Evolutionary conservation across 192 early-diverging fungal species (phyloP).

Genomic region (Linnemannia hyalina): DNA sequence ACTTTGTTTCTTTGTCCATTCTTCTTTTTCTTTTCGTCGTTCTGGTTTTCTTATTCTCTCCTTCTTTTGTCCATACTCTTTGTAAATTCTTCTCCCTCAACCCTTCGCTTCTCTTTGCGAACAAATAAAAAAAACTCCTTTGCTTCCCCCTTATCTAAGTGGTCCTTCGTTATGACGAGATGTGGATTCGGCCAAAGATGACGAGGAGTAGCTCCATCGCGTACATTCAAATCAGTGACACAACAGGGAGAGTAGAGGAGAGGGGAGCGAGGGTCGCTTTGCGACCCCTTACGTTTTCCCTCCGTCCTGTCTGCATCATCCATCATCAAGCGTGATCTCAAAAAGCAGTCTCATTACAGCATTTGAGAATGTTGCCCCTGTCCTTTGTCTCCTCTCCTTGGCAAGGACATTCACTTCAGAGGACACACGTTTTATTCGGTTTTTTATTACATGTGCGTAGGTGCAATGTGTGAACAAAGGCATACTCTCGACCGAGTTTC

Average conservation of each 20-base stretch:
- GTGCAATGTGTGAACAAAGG: too few relatives aligned
- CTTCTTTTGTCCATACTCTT: not conserved
- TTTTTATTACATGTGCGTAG: too few relatives aligned
- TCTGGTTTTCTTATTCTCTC: not conserved
- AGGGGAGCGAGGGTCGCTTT: not conserved
- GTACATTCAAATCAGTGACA: too few relatives aligned
- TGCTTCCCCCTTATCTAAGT: not conserved
- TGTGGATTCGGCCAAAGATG: not conserved
- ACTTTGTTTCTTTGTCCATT: not conserved
- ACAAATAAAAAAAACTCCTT: not conserved
- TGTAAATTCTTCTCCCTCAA: not conserved
- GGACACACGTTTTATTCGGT: too few relatives aligned
- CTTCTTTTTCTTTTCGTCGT: not conserved
- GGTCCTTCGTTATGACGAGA: not conserved
- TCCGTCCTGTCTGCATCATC: not conserved
- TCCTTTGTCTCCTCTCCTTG: too few relatives aligned
- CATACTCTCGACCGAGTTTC: too few relatives aligned
- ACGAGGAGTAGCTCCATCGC: too few relatives aligned
- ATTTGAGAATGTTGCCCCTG: too few relatives aligned
- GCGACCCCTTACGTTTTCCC: not conserved
- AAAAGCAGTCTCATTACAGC: not conserved
- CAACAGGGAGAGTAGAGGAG: too few relatives aligned
- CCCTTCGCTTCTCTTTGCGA: not conserved
- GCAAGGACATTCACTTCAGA: too few relatives aligned
- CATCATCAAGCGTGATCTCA: too few relatives aligned